Conservation (phyloP, 2,329 filamentous ascomycete genomes). For the Apiospora malaysiana region DNA sequence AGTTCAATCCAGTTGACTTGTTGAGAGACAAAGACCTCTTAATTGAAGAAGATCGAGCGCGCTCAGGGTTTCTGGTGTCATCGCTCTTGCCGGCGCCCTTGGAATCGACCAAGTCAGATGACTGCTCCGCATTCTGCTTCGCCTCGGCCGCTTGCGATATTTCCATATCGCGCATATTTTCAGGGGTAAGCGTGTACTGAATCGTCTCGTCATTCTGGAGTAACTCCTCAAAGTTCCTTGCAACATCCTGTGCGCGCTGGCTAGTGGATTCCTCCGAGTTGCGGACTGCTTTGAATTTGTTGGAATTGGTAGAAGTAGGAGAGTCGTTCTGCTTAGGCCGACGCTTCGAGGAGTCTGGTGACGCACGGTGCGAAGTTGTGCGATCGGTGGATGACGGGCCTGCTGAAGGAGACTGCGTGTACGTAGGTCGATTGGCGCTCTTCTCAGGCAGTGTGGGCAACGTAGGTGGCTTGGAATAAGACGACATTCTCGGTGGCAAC, state of each 20-base stretch:
- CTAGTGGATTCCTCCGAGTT: slow-evolving; percentile 63
- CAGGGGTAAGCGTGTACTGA: slow-evolving; percentile 81
- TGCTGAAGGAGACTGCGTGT: slow-evolving; percentile 30
- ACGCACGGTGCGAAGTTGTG: slow-evolving; percentile 26
- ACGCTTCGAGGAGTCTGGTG: slow-evolving; percentile 38
- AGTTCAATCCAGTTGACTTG: slow-evolving; percentile 45
- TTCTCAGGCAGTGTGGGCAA: slow-evolving; percentile 40
- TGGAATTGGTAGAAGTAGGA: slow-evolving; percentile 53
- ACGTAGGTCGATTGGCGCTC: slow-evolving; percentile 35
- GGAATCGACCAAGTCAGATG: background rate
- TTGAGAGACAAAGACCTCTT: slow-evolving; percentile 49
- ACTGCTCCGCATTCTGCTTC: slow-evolving; percentile 43
- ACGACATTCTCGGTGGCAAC: slow-evolving; percentile 31
- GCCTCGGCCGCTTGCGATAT: background rate
- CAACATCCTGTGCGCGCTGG: slow-evolving; percentile 61
- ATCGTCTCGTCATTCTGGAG: slow-evolving; percentile 84
- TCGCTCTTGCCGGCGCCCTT: slow-evolving; percentile 24
- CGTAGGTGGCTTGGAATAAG: slow-evolving; percentile 32
- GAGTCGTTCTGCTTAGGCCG: slow-evolving; percentile 55
- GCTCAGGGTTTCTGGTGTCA: slow-evolving; percentile 36
- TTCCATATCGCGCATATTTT: slow-evolving; percentile 78
- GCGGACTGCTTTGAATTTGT: slow-evolving; percentile 58
- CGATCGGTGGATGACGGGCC: slow-evolving; percentile 21
- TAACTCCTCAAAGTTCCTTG: slow-evolving; percentile 76
- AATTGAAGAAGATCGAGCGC: slow-evolving; percentile 52